Evolutionary conservation across 2,329 filamentous ascomycete genomes (phyloP).

Genomic region (Diaporthe batatas): DNA sequence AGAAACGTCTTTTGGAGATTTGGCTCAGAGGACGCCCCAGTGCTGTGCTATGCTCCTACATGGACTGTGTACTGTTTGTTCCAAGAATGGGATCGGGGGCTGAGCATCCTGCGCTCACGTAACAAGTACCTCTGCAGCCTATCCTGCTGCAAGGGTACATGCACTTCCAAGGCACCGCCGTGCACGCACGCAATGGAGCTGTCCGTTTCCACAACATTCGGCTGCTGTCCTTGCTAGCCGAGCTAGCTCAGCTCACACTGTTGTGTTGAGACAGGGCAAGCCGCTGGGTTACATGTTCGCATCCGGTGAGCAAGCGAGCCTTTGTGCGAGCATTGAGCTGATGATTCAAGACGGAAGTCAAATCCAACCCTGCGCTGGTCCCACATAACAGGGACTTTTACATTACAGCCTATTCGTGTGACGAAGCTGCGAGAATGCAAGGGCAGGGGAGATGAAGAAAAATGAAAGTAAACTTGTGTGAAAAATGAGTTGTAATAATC

Average conservation of each 20-base stretch:
- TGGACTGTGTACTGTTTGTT: neutral
- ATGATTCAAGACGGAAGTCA: slow-evolving; percentile 15
- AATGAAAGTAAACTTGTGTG: slow-evolving; percentile 7
- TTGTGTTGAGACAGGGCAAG: slow-evolving; percentile 14
- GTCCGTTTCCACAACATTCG: slow-evolving; percentile 17
- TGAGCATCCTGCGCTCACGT: slow-evolving; percentile 32
- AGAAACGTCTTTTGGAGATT: slow-evolving; percentile 7
- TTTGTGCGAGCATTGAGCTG: slow-evolving; percentile 26
- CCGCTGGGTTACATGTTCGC: neutral
- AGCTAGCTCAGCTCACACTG: slow-evolving; percentile 17
- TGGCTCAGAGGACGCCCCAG: neutral
- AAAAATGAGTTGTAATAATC: slow-evolving; percentile 24
- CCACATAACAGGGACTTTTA: slow-evolving; percentile 5
- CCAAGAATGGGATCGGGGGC: slow-evolving; percentile 13
- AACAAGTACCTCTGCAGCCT: slow-evolving; percentile 11
- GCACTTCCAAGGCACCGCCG: neutral
- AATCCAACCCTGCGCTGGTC: slow-evolving; percentile 20
- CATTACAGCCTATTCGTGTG: slow-evolving; percentile 2
- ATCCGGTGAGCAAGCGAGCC: slow-evolving; percentile 17
- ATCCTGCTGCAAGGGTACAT: slow-evolving; percentile 6
- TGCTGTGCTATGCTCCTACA: neutral
- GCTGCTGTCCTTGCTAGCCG: slow-evolving; percentile 8
- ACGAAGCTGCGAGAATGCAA: slow-evolving; percentile 30
- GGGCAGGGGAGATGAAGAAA: slow-evolving; percentile 16
- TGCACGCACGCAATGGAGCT: neutral